Percentiles rank a stretch among this genome's conserved stretches.
phyloP scores from a whole-genome alignment of 345 rosid species.

The Gossypioides kirkii region DNA sequence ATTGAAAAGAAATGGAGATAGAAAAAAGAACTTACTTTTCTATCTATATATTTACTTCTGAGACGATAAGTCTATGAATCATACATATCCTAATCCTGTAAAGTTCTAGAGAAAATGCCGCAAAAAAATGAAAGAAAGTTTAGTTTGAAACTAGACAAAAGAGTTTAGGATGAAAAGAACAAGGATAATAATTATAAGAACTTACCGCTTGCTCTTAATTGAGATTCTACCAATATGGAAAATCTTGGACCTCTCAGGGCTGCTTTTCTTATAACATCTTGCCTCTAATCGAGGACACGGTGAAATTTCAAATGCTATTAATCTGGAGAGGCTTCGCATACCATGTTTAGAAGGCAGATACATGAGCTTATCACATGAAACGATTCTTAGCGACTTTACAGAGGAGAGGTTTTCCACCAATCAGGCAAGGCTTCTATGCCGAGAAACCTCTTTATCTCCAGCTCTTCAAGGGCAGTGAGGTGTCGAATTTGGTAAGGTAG shows the following conservation, averaged over 20 bases:
- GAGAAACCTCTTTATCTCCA: not conserved
- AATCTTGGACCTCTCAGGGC: not conserved
- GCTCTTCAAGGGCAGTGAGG: not conserved
- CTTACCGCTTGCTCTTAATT: not conserved
- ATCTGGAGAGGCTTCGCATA: not conserved
- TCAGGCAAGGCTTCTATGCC: not conserved
- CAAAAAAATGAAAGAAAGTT: not conserved
- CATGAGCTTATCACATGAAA: not conserved
- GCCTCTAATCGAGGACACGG: not conserved
- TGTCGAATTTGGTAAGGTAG: not conserved
- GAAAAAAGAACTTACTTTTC: too few species aligned
- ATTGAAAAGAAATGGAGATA: too few species aligned
- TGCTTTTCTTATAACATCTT: not conserved
- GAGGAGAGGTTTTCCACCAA: not conserved
- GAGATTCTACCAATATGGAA: not conserved
- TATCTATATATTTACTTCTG: not conserved
- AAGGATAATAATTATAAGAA: not conserved
- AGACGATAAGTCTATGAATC: too few species aligned
- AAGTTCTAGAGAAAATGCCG: too few species aligned
- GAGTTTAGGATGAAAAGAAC: not conserved
- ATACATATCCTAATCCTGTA: not conserved
- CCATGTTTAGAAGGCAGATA: not conserved
- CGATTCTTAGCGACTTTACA: rapidly evolving
- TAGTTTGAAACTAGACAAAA: too few species aligned
- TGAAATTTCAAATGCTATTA: not conserved